These are phyloP conservation scores for Quercus bicolor DNA, from an alignment of 306 rosid genomes.

Conservation along the genomic window DNA sequence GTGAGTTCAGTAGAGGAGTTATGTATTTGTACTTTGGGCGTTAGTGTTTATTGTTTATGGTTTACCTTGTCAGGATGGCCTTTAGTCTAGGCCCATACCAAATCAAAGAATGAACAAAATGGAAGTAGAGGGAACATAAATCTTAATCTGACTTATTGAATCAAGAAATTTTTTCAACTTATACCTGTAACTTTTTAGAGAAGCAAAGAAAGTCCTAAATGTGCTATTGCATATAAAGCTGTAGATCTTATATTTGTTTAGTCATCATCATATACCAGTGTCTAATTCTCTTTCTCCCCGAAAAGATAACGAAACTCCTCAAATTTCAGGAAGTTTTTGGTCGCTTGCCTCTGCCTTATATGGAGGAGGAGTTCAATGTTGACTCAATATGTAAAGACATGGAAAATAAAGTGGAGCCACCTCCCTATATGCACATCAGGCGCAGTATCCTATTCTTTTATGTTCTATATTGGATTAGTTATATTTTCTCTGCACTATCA, in stretches of 20 bases:
- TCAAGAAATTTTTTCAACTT: background rate
- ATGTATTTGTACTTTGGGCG: background rate
- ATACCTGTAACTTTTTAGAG: background rate
- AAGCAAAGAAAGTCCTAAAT: background rate
- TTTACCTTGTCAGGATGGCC: background rate
- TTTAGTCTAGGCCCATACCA: background rate
- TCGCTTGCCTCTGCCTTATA: conserved; percentile 75
- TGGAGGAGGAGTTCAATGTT: conserved; percentile 76
- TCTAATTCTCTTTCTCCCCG: background rate
- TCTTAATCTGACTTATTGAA: background rate
- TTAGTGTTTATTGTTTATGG: background rate
- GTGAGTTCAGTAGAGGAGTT: background rate
- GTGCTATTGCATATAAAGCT: background rate
- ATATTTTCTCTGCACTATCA: background rate
- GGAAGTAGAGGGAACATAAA: background rate
- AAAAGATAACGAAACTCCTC: background rate
- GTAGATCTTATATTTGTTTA: background rate
- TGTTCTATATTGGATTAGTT: conserved; percentile 20
- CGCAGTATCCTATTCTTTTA: conserved; percentile 69
- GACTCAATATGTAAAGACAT: conserved; percentile 66
- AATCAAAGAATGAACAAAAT: background rate
- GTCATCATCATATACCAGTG: background rate
- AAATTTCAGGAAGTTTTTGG: conserved; percentile 59
- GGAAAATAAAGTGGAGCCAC: conserved; percentile 71
- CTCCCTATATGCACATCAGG: conserved; percentile 69